Base-by-base conservation (phyloP, 108 stramenopile genomes). In the Mediolabrus comicus region DNA sequence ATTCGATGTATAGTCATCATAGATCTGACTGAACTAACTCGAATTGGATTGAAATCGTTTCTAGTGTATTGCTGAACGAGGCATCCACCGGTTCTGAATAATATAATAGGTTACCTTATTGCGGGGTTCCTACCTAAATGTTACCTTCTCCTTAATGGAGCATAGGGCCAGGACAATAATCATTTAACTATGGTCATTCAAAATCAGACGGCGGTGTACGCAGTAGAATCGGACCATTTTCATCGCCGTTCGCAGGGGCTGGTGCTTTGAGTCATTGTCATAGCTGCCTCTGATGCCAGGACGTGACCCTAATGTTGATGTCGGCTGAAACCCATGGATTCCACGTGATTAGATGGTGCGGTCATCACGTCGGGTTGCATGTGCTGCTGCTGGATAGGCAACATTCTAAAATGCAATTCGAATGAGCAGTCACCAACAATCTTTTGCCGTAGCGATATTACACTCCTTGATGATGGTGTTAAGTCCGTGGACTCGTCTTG, bases 391-490 rank as follows among this genome's bases (percentile, higher is more conserved):
- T 49, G 22, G 46, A 8, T 16, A 4, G 33, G 39, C 49, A 51
- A 22, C 0, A 66, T 4, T 49, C 55, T 25, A 58, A 69, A 69
- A 49, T 39, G 27, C 1, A 69, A 39, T 26, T 59, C 58, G 57
- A 69, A 59, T n/a, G 29, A 14, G 2, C 58, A 57, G 16, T 59
- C 58, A 4, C 68, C 68, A 17, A 69, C 59, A 3, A 26, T 38
- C 10, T 4, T 49, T 49, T 49, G 46, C 17, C 46, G 3, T 22
- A 49, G 46, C 4, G 46, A 49, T 22, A 49, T 49, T 17, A 49
- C 46, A 49, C 46, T 22, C 46, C 8, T 49, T 6, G 46, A 49
- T 55, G 67, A 39, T 22, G 12, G 56, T 52, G 49, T 69, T 22
- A 2, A 16, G 56, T 24, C 35, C 38, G 27, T 32, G 0, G 19